phyloP scores from a whole-genome alignment of 257 asterid genomes.

The Capsicum rhomboideum region DNA sequence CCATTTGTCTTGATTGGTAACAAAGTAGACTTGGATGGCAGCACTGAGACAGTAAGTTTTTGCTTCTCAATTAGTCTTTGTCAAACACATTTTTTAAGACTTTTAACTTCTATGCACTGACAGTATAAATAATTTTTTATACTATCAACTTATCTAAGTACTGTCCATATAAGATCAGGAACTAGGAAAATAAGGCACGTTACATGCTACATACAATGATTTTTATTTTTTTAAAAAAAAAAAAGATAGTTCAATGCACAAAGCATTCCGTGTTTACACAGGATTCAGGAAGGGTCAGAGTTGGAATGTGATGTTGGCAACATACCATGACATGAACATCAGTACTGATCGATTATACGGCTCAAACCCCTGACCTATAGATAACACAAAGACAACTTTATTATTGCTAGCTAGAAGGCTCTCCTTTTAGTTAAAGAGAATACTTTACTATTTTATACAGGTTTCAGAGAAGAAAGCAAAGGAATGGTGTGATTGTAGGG shows the following conservation, averaged over 20 bases:
- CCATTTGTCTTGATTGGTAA: constrained; percentile 85
- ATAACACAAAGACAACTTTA: not conserved
- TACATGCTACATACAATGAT: not conserved
- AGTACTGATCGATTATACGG: not conserved
- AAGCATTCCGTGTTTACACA: not conserved
- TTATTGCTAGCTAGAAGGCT: not conserved
- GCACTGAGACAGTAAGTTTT: constrained; percentile 48
- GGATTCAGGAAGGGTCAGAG: too few species aligned
- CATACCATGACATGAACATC: not conserved
- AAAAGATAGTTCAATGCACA: not conserved
- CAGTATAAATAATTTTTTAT: not conserved
- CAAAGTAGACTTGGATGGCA: constrained; percentile 66
- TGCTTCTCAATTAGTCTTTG: not conserved
- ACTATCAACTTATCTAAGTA: not conserved
- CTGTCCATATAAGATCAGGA: not conserved
- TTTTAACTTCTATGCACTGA: not conserved
- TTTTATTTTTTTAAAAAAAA: too few species aligned
- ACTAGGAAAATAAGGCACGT: not conserved
- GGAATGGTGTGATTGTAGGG: constrained; percentile 68
- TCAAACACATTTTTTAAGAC: not conserved
- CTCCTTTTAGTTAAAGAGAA: not conserved
- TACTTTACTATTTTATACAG: constrained; percentile 15
- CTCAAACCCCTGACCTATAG: not conserved
- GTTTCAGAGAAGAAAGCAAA: constrained; percentile 52
- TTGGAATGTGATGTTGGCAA: not conserved